Evolutionary conservation across 148 eudicot genomes (phyloP), one percentile per base, ranked within the genome.

Genomic region (Diospyros kaki): DNA sequence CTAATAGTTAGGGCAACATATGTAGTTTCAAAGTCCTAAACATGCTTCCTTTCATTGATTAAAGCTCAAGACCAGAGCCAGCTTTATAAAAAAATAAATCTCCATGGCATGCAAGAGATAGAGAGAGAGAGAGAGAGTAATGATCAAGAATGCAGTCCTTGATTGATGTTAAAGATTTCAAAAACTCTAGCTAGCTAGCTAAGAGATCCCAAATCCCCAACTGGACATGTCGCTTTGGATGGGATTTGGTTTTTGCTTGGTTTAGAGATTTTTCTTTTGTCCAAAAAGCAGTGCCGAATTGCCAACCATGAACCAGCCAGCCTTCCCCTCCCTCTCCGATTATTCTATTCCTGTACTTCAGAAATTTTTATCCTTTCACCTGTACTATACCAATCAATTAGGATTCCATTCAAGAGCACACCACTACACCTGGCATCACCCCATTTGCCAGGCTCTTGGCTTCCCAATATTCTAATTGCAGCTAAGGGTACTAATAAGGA

Each of bases 221-320:
- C 41, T n/a, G 56, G n/a, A 52, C 58, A 64, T 78, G 79, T 76
- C 60, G 79, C 60, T 60, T 68, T 69, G 61, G 50, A 68, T 45
- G 58, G 67, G 72, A 78, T 56, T 66, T 72, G 71, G 66, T 72
- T 71, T 77, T 77, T 77, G 75, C 71, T 72, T 78, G 42, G 39
- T 64, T 66, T 61, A 44, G 48, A 28, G 28, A 28, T 28, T 28
- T 28, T 28, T 28, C 28, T 42, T 68, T 70, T 72, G 66, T 73
- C 68, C 76, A 59, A 73, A 78, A 78, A 78, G 77, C 44, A 78
- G 62, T 55, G 77, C 76, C 81, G n/a, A 71, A 69, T 61, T 75
- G 81, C 77, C 76, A 78, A 51, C 76, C 60, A 72, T 67, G 67
- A 56, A 68, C 81, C 77, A 58, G 65, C 73, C 45, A 2, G 42